Percentiles rank a stretch among this genome's conserved stretches.
Conservation (phyloP, 2,329 filamentous ascomycete species). For the Aureobasidium sp. region DNA sequence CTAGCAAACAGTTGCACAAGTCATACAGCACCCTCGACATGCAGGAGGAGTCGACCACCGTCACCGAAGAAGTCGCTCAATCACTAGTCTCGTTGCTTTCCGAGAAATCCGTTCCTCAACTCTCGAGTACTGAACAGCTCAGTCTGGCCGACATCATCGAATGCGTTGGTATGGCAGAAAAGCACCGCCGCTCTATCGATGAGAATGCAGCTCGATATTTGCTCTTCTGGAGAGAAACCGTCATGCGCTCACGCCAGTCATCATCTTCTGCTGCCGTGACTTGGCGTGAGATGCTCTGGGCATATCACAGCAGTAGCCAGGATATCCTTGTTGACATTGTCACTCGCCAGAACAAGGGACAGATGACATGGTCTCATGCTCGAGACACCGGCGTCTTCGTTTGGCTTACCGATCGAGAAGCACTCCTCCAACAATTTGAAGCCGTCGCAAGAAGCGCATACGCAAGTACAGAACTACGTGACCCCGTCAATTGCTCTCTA, state of each 20-base stretch:
- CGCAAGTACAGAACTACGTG: constrained; percentile 76
- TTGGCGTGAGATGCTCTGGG: constrained; percentile 75
- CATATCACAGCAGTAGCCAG: constrained; percentile 76
- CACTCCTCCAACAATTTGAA: constrained; percentile 81
- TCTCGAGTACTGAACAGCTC: constrained; percentile 16
- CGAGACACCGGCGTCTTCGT: constrained; percentile 86
- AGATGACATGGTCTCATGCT: constrained; percentile 77
- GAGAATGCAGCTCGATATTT: constrained; percentile 84
- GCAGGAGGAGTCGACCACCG: constrained; percentile 53
- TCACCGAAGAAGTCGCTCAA: constrained; percentile 64
- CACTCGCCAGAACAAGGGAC: constrained; percentile 68
- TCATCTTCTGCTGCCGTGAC: constrained; percentile 38
- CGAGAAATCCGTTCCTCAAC: constrained; percentile 57
- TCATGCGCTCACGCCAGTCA: constrained; percentile 43
- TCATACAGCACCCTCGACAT: constrained; percentile 28
- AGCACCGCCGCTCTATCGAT: constrained; percentile 81
- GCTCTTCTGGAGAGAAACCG: constrained; percentile 68
- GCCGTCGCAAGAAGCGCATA: constrained; percentile 90
- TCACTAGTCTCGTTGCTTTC: constrained; percentile 72
- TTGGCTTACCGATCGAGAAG: constrained; percentile 75
- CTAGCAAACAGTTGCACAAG: constrained; percentile 13
- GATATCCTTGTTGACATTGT: constrained; percentile 85
- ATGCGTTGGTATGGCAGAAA: constrained; percentile 76
- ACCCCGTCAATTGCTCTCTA: constrained; percentile 83
- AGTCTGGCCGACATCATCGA: constrained; percentile 38